Conservation (phyloP, 192 early-diverging fungal genomes). For the Chytriomyces sp. region DNA sequence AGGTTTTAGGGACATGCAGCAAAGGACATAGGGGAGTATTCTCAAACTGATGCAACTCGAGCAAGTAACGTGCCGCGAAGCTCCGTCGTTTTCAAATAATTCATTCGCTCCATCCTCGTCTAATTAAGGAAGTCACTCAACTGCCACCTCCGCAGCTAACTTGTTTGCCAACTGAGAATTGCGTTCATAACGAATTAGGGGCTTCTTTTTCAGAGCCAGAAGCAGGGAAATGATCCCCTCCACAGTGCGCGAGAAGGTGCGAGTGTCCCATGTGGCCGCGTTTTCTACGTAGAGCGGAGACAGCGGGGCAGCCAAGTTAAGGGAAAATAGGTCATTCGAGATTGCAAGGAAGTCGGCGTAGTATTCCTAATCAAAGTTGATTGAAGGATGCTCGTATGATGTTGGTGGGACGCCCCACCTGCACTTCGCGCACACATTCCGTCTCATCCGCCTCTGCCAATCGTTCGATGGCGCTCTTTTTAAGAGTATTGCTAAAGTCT, state of each 20-base stretch:
- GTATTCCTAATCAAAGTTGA: constrained; percentile 66
- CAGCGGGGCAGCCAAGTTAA: constrained; percentile 64
- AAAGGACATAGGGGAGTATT: not conserved
- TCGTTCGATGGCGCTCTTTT: constrained; percentile 87
- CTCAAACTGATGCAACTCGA: too few species aligned
- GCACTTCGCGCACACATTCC: constrained; percentile 92
- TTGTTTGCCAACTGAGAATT: constrained; percentile 80
- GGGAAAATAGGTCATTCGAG: constrained; percentile 79
- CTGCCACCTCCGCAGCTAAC: constrained; percentile 78
- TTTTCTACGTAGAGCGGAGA: constrained; percentile 75
- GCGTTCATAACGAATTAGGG: constrained; percentile 86
- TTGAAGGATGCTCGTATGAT: constrained; percentile 7
- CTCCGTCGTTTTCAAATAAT: not conserved
- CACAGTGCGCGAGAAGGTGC: constrained; percentile 72
- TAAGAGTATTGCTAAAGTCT: constrained; percentile 94
- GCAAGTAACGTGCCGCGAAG: not conserved
- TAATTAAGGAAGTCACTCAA: constrained; percentile 24
- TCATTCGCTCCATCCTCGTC: not conserved
- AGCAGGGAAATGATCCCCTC: constrained; percentile 79
- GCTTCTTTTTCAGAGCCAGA: constrained; percentile 88
- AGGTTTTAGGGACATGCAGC: not conserved
- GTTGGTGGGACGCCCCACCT: constrained; percentile 52
- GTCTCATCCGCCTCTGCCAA: constrained; percentile 95
- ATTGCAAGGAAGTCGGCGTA: constrained; percentile 90
- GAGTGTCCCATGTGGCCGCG: constrained; percentile 73